These are phyloP conservation scores for Pestalotiopsis sp. DNA, from an alignment of 2,329 filamentous ascomycete genomes.

Conservation along the genomic window DNA sequence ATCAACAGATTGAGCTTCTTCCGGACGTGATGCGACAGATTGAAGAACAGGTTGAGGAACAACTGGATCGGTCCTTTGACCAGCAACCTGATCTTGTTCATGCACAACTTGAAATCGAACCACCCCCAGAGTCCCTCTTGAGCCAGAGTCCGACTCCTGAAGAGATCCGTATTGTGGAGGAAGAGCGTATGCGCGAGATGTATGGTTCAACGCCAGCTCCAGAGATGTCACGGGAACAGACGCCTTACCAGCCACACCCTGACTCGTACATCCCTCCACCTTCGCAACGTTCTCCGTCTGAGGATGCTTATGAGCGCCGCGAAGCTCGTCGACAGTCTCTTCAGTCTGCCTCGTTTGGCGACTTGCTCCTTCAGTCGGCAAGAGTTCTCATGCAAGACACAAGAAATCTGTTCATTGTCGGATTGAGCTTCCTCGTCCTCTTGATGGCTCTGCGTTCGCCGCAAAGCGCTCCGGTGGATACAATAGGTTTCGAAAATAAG, in stretches of 20 bases:
- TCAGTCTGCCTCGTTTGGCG: conserved; percentile 52
- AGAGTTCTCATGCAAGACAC: conserved; percentile 58
- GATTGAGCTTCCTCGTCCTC: conserved; percentile 57
- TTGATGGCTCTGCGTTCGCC: conserved; percentile 47
- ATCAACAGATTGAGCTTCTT: conserved; percentile 34
- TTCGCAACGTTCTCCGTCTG: conserved; percentile 26
- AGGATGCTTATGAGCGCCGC: conserved; percentile 33
- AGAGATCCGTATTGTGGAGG: conserved; percentile 14
- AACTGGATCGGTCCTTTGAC: conserved; percentile 24
- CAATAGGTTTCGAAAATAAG: conserved; percentile 27
- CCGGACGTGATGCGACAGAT: conserved; percentile 34
- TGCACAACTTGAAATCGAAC: conserved; percentile 31
- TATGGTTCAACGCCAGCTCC: conserved; percentile 13
- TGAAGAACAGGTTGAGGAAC: conserved; percentile 39
- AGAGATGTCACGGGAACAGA: conserved; percentile 6
- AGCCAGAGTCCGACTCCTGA: conserved; percentile 16
- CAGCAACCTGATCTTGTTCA: conserved; percentile 29
- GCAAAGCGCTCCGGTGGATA: conserved; percentile 32
- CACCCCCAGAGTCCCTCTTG: conserved; percentile 20
- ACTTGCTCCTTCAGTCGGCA: conserved; percentile 56
- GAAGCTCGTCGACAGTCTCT: conserved; percentile 32
- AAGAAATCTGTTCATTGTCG: conserved; percentile 61
- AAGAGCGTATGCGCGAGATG: conserved; percentile 17
- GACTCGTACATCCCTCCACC: conserved; percentile 29
- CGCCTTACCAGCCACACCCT: conserved; percentile 21